Evolutionary conservation across 176 grass and related monocot genomes (phyloP).

Genomic region (Tillandsia leiboldiana): DNA sequence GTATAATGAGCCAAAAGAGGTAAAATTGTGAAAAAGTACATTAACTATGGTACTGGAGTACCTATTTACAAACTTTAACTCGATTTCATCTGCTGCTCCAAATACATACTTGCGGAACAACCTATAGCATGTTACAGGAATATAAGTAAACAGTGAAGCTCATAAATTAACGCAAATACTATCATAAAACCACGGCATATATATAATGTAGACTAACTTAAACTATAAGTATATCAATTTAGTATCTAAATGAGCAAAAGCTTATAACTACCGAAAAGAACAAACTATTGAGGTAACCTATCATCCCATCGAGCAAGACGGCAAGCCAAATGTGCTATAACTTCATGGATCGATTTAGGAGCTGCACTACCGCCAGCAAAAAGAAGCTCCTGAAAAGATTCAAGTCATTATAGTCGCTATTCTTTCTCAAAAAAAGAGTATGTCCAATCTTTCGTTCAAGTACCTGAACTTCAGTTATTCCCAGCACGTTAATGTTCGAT

Average conservation of each 20-base stretch:
- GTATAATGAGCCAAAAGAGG: neutral
- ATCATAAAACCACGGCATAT: neutral
- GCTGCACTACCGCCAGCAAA: conserved; percentile 29
- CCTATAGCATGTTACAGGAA: conserved; percentile 10
- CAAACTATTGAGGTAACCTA: conserved; percentile 15
- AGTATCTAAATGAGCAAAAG: neutral
- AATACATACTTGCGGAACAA: conserved; percentile 50
- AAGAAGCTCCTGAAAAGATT: conserved; percentile 37
- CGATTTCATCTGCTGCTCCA: conserved; percentile 46
- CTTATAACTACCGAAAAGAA: neutral
- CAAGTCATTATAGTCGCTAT: neutral
- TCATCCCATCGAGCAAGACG: conserved; percentile 51
- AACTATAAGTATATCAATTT: too few species aligned
- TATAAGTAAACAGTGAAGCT: neutral
- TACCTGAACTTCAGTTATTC: conserved; percentile 56
- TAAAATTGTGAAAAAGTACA: neutral
- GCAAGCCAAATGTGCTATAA: conserved; percentile 47
- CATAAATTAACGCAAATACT: neutral
- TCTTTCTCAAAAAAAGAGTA: neutral
- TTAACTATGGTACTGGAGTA: neutral
- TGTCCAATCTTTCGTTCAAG: neutral
- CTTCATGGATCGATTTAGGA: conserved; percentile 44
- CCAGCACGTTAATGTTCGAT: conserved; percentile 27
- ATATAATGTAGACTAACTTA: too few species aligned
- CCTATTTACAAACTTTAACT: conserved; percentile 67